Base-by-base conservation (phyloP, 257 asterid species). In the Lantana camara region DNA sequence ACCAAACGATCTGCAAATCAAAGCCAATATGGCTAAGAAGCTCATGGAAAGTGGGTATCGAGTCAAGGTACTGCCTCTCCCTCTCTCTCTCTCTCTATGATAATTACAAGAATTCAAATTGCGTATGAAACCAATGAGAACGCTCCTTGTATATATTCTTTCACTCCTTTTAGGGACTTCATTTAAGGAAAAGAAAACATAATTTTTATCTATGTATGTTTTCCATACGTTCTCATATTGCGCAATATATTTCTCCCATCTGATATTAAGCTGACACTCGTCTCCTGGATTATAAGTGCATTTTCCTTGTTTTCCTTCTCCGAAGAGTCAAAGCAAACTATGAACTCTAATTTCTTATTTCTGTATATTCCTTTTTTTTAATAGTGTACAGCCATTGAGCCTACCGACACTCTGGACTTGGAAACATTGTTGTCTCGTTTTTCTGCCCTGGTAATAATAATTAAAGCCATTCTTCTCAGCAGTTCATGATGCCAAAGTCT, bases 21-120 rank as follows among this genome's bases (percentile, higher is more conserved):
- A 90, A 84, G 99, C 94, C 71, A 89, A 90, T 73, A 73, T 65
- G 64, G 92, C 53, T 40, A 90, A 73, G 81, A 80, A 95, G 80
- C 89, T 84, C 58, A 73, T 93, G 89, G 96, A 90, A 62, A 81
- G 77, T 37, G 95, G 96, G 35, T 70, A 84, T 80, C 85, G 95
- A 17, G 95, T 94, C 73, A 90, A 90, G 96, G 99, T 88, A 81
- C 67, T 69, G 41, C 40, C 71, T 76, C 40, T 14, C 42, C 67
- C 45, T 45, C 71, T 76, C 40, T 14, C 42, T 63, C 32, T 40
- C 60, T 20, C 35, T 24, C 16, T 34, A 40, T n/a, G 17, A 15
- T 21, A 35, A 9, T 48, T 57, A 19, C 29, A 69, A 47, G 57
- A 10, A 14, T 24, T 47, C 32, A 34, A 21, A 40, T 35, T 30